These are phyloP conservation scores for Annulohypoxylon maeteangense DNA, from an alignment of 495 filamentous ascomycete species.

Conservation along the genomic window DNA sequence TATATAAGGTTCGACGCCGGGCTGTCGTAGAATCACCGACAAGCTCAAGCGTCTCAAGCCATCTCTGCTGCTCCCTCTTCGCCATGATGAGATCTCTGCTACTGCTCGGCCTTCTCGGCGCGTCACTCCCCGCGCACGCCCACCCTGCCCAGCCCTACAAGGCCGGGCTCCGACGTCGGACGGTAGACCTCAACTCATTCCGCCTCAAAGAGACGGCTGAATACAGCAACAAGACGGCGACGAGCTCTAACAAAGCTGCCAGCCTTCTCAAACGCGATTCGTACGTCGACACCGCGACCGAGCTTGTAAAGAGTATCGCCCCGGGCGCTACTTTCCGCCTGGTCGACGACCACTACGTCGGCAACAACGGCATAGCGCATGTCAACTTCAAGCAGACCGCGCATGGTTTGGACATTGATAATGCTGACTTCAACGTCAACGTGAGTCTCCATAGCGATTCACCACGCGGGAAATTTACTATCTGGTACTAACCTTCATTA, in stretches of 20 bases:
- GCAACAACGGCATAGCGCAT: constrained; percentile 61
- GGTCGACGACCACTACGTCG: constrained; percentile 57
- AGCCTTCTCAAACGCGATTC: constrained; percentile 43
- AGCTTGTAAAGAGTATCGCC: constrained; percentile 45
- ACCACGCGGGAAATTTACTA: not conserved
- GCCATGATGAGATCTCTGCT: constrained; percentile 48
- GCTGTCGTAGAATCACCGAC: constrained; percentile 7
- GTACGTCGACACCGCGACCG: constrained; percentile 50
- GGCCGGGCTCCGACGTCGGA: constrained; percentile 45
- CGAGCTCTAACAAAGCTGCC: constrained; percentile 29
- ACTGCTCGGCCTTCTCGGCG: constrained; percentile 50
- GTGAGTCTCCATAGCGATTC: constrained; percentile 45
- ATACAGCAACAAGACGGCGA: constrained; percentile 42
- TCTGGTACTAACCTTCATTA: constrained; percentile 37
- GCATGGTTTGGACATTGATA: constrained; percentile 64
- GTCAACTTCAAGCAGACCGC: constrained; percentile 65
- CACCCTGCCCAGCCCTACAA: constrained; percentile 40
- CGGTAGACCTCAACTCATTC: constrained; percentile 48
- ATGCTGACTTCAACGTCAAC: constrained; percentile 67
- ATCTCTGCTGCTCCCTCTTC: constrained; percentile 25
- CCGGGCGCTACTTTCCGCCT: constrained; percentile 52
- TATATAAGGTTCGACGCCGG: constrained; percentile 40
- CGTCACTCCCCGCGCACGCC: constrained; percentile 42
- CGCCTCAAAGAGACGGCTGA: constrained; percentile 45
- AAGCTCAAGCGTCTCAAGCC: constrained; percentile 29